Percentiles rank a stretch among this genome's conserved stretches.
Evolutionary conservation across 2,329 filamentous ascomycete species (phyloP).

Genomic region (Aaosphaeria pasadenensis): DNA sequence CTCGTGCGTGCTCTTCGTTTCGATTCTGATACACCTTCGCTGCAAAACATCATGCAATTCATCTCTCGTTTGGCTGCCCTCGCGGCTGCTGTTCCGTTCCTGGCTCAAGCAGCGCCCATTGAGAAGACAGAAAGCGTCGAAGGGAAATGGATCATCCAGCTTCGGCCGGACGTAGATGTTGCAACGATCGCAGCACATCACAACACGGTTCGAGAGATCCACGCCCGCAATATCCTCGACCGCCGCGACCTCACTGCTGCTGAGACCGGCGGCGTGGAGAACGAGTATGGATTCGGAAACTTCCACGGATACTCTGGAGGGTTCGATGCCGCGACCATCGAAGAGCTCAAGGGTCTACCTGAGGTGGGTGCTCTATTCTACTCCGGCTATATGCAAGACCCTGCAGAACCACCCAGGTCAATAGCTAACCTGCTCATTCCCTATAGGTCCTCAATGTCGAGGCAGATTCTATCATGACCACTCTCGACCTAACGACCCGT

Average conservation of each 20-base stretch:
- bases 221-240: slow-evolving; percentile 21
- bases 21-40: not conserved
- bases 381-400: not conserved
- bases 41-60: slow-evolving; percentile 19
- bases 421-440: slow-evolving; percentile 1
- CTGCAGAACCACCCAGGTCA: not conserved
- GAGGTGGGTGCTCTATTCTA: slow-evolving; percentile 15
- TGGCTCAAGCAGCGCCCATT: slow-evolving; percentile 20
- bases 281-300: slow-evolving; percentile 23
- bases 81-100: slow-evolving; percentile 18
- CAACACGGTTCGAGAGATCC: slow-evolving; percentile 24
- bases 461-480: slow-evolving; percentile 25
- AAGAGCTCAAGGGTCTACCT: slow-evolving; percentile 23
- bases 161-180: slow-evolving; percentile 34
- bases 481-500: slow-evolving; percentile 17
- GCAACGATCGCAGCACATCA: slow-evolving; percentile 22
- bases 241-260: slow-evolving; percentile 11
- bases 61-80: slow-evolving; percentile 22
- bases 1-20: not conserved
- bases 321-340: slow-evolving; percentile 27
- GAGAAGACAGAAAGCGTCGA: slow-evolving; percentile 21
- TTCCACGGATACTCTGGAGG: slow-evolving; percentile 32
- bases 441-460: slow-evolving; percentile 22
- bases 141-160: slow-evolving; percentile 44
- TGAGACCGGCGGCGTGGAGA: slow-evolving; percentile 19